phyloP scores from a whole-genome alignment of 1,284 basidiomycete species.

The Malassezia japonica region DNA sequence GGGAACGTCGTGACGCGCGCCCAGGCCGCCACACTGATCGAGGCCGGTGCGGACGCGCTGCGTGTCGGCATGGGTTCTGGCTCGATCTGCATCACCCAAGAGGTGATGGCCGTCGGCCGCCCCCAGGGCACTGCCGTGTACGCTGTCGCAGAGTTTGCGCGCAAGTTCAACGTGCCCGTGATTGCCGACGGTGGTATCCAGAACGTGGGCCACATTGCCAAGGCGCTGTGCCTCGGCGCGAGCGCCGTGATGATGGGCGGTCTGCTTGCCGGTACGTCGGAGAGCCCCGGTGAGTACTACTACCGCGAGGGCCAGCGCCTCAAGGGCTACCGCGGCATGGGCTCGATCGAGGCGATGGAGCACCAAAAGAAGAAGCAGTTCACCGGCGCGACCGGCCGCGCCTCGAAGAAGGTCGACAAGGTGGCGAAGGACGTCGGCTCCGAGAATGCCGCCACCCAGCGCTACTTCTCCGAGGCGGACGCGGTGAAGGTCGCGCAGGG shows the following conservation, averaged over 20 bases:
- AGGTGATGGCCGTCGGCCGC: conserved; percentile 98
- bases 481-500: conserved; percentile 87
- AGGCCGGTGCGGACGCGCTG: conserved; percentile 84
- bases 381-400: conserved; percentile 49
- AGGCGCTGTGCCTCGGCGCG: conserved; percentile 85
- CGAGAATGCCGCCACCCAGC: conserved; percentile 90
- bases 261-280: conserved; percentile 85
- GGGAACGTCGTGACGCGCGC: conserved; percentile 97
- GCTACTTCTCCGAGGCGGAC: conserved; percentile 93
- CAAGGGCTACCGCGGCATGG: conserved; percentile 98
- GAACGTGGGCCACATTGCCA: conserved; percentile 96
- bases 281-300: conserved; percentile 97
- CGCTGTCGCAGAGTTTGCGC: conserved; percentile 85
- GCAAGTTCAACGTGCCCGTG: conserved; percentile 87
- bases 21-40: conserved; percentile 87
- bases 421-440: conserved; percentile 50
- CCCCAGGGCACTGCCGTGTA: conserved; percentile 95
- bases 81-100: conserved; percentile 98
- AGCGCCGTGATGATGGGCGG: conserved; percentile 99
- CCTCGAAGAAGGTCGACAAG: conserved; percentile 53
- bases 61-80: conserved; percentile 96
- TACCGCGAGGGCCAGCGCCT: conserved; percentile 97
- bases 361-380: conserved; percentile 39
- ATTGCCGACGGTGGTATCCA: conserved; percentile 95
- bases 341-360: conserved; percentile 55